Base-by-base conservation (phyloP, 345 rosid genomes). In the Dipteronia dyeriana region DNA sequence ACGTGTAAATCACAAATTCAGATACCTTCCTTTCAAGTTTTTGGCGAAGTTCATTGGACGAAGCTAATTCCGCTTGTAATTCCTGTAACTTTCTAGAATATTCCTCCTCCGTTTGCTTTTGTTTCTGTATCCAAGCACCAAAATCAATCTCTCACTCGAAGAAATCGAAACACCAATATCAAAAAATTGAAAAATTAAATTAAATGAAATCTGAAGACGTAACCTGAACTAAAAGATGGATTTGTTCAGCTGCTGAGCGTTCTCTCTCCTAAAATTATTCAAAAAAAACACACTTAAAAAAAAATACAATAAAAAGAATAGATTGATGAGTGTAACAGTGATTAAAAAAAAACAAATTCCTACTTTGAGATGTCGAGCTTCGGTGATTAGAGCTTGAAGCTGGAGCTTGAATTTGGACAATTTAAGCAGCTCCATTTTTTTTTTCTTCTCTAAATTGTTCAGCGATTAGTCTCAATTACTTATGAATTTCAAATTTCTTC, bases 351-450 rank as follows among this genome's bases (percentile, higher is more conserved):
- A 38, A 66, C n/a, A n/a, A n/a, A n/a, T n/a, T 68, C 79, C 77
- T 82, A 94, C 98, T 73, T 90, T 84, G 69, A 89, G 90, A 81
- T 87, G 90, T 76, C 93, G 89, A 66, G 81, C 86, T 83, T 94
- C 95, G 66, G 86, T 71, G 80, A 86, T 78, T 73, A 92, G 78
- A 67, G 94, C 85, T 41, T 83, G 92, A 79, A 94, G 95, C 83
- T 87, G 94, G 84, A 92, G 88, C 79, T 82, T 92, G 88, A 92
- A 94, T 82, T 88, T 94, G 68, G 95, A 90, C 17, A 94, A 64
- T 80, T 85, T 92, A n/a, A 92, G 92, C 83, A 92, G 56, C 86
- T 94, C 98, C 98, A 92, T 94, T 82, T 79, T 78, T 79, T 79
- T 73, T 71, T 68, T 66, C 79, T 22, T 62, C 79, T 17, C 31